Conservation (phyloP, 2,329 filamentous ascomycete species). For the Xylaria sp. region DNA sequence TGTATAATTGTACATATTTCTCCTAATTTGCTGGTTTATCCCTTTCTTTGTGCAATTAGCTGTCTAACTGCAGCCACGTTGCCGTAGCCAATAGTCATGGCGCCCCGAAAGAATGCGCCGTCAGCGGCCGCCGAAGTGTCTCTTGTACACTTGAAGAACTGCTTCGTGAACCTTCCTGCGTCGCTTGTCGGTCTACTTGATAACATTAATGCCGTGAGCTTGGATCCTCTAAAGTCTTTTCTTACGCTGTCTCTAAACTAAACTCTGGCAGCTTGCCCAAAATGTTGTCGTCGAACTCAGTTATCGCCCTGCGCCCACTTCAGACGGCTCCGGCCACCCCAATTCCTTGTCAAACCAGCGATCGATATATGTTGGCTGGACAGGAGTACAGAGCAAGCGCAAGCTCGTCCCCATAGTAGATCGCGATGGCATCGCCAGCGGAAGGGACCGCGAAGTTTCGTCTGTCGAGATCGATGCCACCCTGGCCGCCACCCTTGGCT, state of each 20-base stretch:
- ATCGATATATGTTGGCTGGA: conserved; percentile 93
- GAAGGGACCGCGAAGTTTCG: conserved; percentile 79
- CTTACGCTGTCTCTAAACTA: conserved; percentile 8
- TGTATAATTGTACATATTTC: conserved; percentile 15
- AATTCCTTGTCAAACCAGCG: conserved; percentile 62
- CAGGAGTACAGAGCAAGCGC: conserved; percentile 94
- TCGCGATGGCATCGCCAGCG: conserved; percentile 75
- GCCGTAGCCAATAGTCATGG: conserved; percentile 40
- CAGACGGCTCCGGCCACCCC: conserved; percentile 56
- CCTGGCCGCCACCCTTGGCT: conserved; percentile 78
- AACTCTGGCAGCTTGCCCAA: conserved; percentile 75
- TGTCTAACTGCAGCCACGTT: not conserved
- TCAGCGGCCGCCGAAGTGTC: conserved; percentile 83
- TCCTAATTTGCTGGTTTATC: conserved; percentile 2
- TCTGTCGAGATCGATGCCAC: conserved; percentile 89
- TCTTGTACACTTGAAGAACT: conserved; percentile 89
- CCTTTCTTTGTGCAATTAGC: conserved; percentile 1
- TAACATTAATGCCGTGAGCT: conserved; percentile 86
- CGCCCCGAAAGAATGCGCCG: conserved; percentile 62
- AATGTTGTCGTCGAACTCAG: conserved; percentile 95
- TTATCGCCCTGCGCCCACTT: conserved; percentile 67
- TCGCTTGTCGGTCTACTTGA: conserved; percentile 85
- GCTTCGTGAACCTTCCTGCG: conserved; percentile 89
- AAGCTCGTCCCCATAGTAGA: conserved; percentile 77
- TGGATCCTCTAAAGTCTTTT: not conserved